Base-by-base conservation (phyloP, 2,329 filamentous ascomycete species). In the Clarireedia paspali region DNA sequence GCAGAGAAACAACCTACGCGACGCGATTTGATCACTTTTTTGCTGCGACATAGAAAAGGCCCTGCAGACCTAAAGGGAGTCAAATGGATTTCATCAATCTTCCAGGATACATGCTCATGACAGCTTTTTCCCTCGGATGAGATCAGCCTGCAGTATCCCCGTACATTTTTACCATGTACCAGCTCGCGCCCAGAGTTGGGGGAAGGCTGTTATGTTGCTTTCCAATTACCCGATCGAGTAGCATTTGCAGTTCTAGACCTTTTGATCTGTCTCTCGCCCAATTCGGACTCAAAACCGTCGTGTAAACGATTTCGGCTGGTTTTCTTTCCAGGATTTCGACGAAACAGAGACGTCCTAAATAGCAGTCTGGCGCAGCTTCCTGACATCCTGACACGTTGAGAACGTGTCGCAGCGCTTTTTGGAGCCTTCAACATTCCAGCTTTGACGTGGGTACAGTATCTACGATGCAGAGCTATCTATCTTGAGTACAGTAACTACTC, bases 121-220 rank as follows among this genome's bases (percentile, higher is more conserved):
- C 27, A 26, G 23, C 45, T 47, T 40, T 30, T 30, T 30, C 7
- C 27, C 20, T 42, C 48, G 17, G 24, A 49, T 50, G 45, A 55
- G 46, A 55, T 50, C 45, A 55, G 52, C 46, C 46, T 55, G 52
- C 38, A 55, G 26, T 34, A 50, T 42, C 52, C 52, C 24, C 38
- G 52, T 50, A 36, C 45, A 24, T 44, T 36, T 14, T 44, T 39
- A 54, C 51, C 30, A 53, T 47, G 23, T 23, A 40, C 39, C 48
- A 54, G 51, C 47, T 39, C 20, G 47, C 38, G 42, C 27, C 12
- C 20, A 47, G 24, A 48, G 27, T 17, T 50, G 45, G 47, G 38
- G 47, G 34, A 48, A 48, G 24, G 5, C 17, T 17, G 20, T 45
- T 12, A 20, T 17, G 20, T 45, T 12, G 42, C n/a, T 45, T 20